A percentile compares a stretch with the other conserved stretches of the same genome.
phyloP scores from a whole-genome alignment of 352 stramenopile genomes.

The Phytophthora pisi region DNA sequence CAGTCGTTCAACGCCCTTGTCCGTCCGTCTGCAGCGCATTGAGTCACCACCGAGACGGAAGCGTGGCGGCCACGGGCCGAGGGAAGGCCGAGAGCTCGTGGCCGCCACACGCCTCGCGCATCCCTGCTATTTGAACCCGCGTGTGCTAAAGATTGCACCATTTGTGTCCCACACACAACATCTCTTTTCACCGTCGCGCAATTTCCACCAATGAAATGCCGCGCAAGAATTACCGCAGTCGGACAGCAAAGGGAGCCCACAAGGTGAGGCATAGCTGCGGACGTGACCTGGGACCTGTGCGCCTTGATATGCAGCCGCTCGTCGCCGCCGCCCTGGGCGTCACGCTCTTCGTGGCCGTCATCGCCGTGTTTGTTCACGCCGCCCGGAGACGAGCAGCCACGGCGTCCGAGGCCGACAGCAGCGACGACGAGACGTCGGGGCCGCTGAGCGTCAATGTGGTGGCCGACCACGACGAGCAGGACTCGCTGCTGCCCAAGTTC shows the following conservation, averaged over 20 bases:
- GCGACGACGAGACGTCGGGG: conserved; percentile 32
- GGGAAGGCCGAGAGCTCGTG: neutral
- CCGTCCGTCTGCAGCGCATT: neutral
- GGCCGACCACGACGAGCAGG: conserved; percentile 29
- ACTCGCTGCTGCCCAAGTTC: conserved; percentile 34
- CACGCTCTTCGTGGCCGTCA: conserved; percentile 6
- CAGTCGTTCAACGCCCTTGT: conserved; percentile 16
- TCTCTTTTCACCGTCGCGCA: neutral
- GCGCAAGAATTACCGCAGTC: neutral
- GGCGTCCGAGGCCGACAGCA: conserved; percentile 22
- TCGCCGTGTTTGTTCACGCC: conserved; percentile 16
- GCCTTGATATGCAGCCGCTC: conserved; percentile 15
- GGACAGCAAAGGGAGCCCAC: neutral
- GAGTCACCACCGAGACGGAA: neutral
- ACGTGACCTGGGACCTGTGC: neutral
- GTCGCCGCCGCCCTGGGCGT: conserved; percentile 2
- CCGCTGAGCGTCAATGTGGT: conserved; percentile 22
- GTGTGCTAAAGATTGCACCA: neutral
- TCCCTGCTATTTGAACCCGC: neutral
- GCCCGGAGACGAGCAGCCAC: conserved; percentile 1
- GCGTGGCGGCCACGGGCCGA: neutral
- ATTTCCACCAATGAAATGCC: neutral
- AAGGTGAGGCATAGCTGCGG: neutral
- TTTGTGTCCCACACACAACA: neutral
- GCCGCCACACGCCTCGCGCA: neutral